Evolutionary conservation across 1,284 basidiomycete species (phyloP).

Genomic region (Sanghuangporus weigelae): DNA sequence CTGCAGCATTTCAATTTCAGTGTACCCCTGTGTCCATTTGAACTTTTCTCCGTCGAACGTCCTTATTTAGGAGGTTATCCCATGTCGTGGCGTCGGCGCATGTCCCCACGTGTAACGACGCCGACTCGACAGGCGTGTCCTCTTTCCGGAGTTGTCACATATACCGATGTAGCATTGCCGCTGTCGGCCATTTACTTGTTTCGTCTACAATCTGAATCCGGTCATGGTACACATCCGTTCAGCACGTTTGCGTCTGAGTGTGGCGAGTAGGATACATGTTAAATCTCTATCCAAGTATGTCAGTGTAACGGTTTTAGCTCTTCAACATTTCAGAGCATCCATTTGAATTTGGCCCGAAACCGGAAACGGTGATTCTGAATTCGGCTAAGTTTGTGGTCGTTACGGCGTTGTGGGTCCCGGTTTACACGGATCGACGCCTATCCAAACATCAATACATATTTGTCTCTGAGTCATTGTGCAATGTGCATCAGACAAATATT

Average conservation of each 20-base stretch:
- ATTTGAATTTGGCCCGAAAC: not conserved
- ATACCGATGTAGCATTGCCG: not conserved
- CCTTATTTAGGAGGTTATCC: not conserved
- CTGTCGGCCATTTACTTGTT: not conserved
- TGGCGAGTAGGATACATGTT: not conserved
- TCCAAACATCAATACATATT: not conserved
- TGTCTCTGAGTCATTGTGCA: too few species aligned
- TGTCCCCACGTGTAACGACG: constrained; percentile 5
- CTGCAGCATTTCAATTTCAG: not conserved
- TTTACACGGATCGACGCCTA: not conserved
- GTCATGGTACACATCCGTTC: not conserved
- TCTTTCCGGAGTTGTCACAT: not conserved
- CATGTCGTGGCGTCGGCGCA: not conserved
- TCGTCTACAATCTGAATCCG: not conserved
- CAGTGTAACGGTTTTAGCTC: too few species aligned
- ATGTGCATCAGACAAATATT: too few species aligned
- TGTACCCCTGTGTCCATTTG: not conserved
- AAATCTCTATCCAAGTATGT: not conserved
- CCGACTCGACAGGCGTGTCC: not conserved
- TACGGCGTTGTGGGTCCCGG: constrained; percentile 1
- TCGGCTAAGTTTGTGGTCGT: not conserved
- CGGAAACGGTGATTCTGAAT: not conserved
- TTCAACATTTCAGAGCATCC: too few species aligned
- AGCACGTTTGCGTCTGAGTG: not conserved
- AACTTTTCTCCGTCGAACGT: not conserved